Conservation (phyloP, 2,329 filamentous ascomycete species). For the Neoascochyta sp. region DNA sequence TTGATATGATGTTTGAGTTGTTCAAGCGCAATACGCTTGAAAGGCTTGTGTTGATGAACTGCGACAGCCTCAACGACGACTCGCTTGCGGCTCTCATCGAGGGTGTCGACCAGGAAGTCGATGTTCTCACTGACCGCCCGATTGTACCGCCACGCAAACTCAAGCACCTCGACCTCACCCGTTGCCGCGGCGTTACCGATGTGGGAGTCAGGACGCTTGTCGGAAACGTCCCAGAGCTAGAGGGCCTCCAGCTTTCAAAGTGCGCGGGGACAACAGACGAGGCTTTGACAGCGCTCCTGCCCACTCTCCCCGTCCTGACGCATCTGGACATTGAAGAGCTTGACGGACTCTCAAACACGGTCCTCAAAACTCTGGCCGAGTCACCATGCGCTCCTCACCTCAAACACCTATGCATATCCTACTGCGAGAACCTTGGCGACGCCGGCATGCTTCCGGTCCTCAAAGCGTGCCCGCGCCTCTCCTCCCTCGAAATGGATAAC, state of each 20-base stretch:
- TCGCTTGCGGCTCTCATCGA: slow-evolving; percentile 71
- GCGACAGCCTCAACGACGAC: slow-evolving; percentile 72
- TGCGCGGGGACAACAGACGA: slow-evolving; percentile 71
- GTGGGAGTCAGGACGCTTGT: slow-evolving; percentile 67
- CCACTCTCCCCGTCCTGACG: slow-evolving; percentile 71
- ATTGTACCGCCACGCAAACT: slow-evolving; percentile 74
- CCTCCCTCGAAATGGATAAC: slow-evolving; percentile 83
- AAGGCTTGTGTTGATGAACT: slow-evolving; percentile 75
- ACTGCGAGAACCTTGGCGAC: slow-evolving; percentile 83
- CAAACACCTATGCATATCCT: slow-evolving; percentile 81
- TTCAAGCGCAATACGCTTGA: slow-evolving; percentile 80
- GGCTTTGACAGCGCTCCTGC: slow-evolving; percentile 67
- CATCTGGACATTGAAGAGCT: slow-evolving; percentile 90
- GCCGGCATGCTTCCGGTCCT: slow-evolving; percentile 78
- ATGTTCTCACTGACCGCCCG: slow-evolving; percentile 72
- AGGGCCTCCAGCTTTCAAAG: slow-evolving; percentile 79
- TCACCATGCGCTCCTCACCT: slow-evolving; percentile 69
- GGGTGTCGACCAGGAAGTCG: slow-evolving; percentile 71
- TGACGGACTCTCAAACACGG: slow-evolving; percentile 67
- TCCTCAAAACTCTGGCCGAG: slow-evolving; percentile 71
- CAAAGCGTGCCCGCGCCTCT: slow-evolving; percentile 66
- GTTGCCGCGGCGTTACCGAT: slow-evolving; percentile 71
- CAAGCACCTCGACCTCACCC: slow-evolving; percentile 79
- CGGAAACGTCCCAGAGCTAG: slow-evolving; percentile 70
- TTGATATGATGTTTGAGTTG: slow-evolving; percentile 67